Evolutionary conservation across 192 early-diverging fungal genomes (phyloP), one percentile per base, ranked within the genome.

Genomic region (Podila horticola): DNA sequence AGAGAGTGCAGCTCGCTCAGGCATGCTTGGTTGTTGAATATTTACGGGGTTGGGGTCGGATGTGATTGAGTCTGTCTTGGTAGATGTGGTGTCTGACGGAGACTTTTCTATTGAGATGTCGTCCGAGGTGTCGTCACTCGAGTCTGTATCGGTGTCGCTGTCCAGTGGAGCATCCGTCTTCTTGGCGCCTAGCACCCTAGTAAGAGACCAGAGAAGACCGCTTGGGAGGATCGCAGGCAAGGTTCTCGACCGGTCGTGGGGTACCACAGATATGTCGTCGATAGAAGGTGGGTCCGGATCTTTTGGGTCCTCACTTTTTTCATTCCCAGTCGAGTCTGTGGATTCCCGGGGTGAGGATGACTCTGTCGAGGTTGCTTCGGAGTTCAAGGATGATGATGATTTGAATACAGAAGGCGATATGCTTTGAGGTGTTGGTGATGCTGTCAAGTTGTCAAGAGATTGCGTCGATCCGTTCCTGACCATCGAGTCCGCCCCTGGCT

Each of bases 91-190:
- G 1, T 45, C 41, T 30, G 6, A 50, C 45, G 51, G 52, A 24
- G 52, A 24, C 6, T 55, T 55, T 55, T 55, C 52, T 24, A 6
- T 7, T 6, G 22, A 50, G n/a, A 64, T 57, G 24, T 59, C 62
- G 62, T 66, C 63, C 17, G 58, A 36, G 0, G 67, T 59, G 22
- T 66, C 62, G 19, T 67, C 55, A 30, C 57, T 73, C 1, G 15
- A 29, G 19, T 79, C 75, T 15, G 55, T 69, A 15, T 73, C 77
- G 58, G 61, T 73, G 26, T 81, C 77, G 57, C 77, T 81, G 26
- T 72, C 66, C 11, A 81, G 15, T 15, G 77, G 77, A 2, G 67
- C 65, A 1, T 64, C 38, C 1, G 70, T 26, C 48, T 68, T 72
- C 33, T 81, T 81, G 41, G 66, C 26, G 11, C 52, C 55, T 28